Base-by-base conservation (phyloP, 495 filamentous ascomycete species). In the Penicillium cosmopolitanum region DNA sequence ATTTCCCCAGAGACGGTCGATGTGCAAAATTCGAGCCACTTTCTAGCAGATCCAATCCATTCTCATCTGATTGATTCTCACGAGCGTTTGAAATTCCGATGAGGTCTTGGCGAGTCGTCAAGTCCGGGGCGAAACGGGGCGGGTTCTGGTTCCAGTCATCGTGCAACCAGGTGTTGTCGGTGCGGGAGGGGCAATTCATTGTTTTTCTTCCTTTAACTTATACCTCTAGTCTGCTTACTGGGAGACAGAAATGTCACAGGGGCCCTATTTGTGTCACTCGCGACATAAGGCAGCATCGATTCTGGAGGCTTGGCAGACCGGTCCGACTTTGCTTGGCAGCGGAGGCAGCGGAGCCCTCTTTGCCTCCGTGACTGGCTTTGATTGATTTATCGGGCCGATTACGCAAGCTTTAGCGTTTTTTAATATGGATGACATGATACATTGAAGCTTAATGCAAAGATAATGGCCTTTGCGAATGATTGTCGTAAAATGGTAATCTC, bases 131-230 rank as follows among this genome's bases (percentile, higher is more conserved):
- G 51, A 85, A 63, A 15, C 59, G 66, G 8, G 77, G 72, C 48
- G 84, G 79, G 53, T 75, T 84, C 59, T 86, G 83, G 66, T 85
- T 86, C 73, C 77, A 82, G 42, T 71, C 77, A 19, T 72, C 75
- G 55, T 80, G 76, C 16, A 73, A 63, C 11, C 74, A 61, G 9
- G 73, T 74, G 47, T 85, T 82, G 50, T 85, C 83, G 21, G 75
- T 83, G 48, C 82, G 69, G 13, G 83, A 85, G 4, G 82, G 83
- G 57, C 82, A 80, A 58, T 85, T 86, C 84, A 85, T 86, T 2
- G 11, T 38, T 38, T 12, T n/a, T 38, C n/a, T 13, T 33, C 33
- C 5, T 53, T 18, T 15, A 34, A 53, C 6, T 15, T 1, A 4
- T 23, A 23, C 3, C 15, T 19, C n/a, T n/a, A 13, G 46, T 23